Conservation (phyloP, 257 asterid genomes). For the Fraxinus pennsylvanica region DNA sequence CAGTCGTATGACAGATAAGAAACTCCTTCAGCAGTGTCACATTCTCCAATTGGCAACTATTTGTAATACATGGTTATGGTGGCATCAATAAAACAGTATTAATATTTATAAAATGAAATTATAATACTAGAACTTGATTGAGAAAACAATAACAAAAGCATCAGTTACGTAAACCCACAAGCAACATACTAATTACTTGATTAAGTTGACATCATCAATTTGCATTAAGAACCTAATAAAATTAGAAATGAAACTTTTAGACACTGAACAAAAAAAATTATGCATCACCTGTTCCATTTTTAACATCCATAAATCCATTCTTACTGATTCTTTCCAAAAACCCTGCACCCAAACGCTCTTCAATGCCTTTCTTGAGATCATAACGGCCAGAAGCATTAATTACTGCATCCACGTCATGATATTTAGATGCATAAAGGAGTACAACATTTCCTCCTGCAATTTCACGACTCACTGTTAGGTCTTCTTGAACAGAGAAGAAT, state of each 20-base stretch:
- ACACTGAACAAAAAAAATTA: neutral
- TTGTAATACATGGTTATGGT: neutral
- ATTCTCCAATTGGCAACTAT: too few relatives aligned
- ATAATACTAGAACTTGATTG: neutral
- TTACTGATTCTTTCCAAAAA: slow-evolving; percentile 38
- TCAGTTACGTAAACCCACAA: neutral
- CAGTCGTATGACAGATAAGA: too few relatives aligned
- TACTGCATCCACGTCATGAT: slow-evolving; percentile 41
- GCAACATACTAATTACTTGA: neutral
- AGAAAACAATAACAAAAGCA: neutral
- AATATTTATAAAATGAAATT: neutral
- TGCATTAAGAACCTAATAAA: neutral
- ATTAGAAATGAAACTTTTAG: neutral
- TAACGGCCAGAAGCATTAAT: slow-evolving; percentile 55
- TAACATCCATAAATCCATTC: slow-evolving; percentile 39
- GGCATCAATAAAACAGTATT: neutral
- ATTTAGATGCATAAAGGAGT: slow-evolving; percentile 55
- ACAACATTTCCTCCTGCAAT: slow-evolving; percentile 52
- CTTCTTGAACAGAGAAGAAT: neutral
- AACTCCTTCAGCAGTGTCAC: too few relatives aligned
- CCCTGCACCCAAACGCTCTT: slow-evolving; percentile 36
- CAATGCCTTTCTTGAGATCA: slow-evolving; percentile 45
- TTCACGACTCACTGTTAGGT: neutral
- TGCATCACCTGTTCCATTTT: slow-evolving; percentile 31
- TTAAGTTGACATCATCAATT: neutral